A percentile compares a stretch with the other conserved stretches of the same genome.
These are phyloP conservation scores for Leonotis leonurus DNA, from an alignment of 257 asterid genomes.

Conservation along the genomic window DNA sequence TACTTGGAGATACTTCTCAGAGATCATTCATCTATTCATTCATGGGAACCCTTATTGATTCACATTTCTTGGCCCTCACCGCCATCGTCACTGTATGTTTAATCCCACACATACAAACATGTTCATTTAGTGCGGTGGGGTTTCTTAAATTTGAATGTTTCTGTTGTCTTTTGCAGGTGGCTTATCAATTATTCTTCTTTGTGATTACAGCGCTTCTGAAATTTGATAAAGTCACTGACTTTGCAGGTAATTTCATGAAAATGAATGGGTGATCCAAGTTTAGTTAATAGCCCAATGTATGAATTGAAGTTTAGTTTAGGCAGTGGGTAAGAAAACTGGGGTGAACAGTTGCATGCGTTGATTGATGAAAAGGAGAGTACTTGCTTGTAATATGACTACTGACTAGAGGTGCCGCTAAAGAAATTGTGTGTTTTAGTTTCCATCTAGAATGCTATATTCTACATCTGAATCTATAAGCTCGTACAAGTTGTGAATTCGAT, in stretches of 20 bases:
- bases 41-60: conserved; percentile 78
- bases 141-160: conserved; percentile 7
- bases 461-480: not conserved
- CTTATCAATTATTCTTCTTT: conserved; percentile 75
- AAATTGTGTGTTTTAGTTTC: not conserved
- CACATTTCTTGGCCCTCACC: conserved; percentile 83
- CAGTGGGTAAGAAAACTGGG: not conserved
- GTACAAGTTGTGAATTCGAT: not conserved
- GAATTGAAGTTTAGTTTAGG: not conserved
- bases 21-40: not conserved
- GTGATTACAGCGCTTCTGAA: conserved; percentile 75
- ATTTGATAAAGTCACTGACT: conserved; percentile 94
- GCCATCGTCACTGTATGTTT: conserved; percentile 77
- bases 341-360: not conserved
- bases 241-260: conserved; percentile 52
- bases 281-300: not conserved
- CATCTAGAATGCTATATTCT: not conserved
- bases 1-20: no score
- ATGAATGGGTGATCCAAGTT: not conserved
- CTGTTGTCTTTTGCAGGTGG: conserved; percentile 59
- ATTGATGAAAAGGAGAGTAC: not conserved
- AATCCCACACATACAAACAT: not conserved
- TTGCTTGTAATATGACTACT: not conserved
- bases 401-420: not conserved
- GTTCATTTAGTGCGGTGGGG: not conserved